A percentile compares a stretch with the other conserved stretches of the same genome.
Evolutionary conservation across 768 basidiomycete genomes (phyloP).

Genomic region (Hirschioporus abietinus): DNA sequence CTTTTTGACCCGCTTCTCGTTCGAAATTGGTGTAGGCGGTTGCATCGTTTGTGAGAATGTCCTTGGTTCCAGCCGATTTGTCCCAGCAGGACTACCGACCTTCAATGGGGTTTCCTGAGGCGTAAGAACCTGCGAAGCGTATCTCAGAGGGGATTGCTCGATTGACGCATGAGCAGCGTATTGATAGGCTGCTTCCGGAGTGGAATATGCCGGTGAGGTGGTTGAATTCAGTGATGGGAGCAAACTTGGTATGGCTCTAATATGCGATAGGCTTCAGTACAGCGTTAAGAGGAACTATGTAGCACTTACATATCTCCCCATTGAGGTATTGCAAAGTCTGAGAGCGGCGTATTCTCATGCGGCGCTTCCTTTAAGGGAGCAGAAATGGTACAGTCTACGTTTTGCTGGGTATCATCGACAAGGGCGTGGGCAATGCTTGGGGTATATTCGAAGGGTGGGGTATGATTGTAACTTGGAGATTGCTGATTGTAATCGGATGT

Average conservation of each 20-base stretch:
- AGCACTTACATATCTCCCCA: neutral
- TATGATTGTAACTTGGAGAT: neutral
- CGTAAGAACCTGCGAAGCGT: neutral
- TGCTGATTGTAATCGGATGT: too few relatives aligned
- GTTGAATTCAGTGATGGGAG: neutral
- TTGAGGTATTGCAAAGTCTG: neutral
- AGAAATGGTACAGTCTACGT: neutral
- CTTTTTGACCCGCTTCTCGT: neutral
- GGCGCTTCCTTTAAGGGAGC: neutral
- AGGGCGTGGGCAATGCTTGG: neutral
- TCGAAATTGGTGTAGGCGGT: neutral
- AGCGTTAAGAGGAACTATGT: neutral
- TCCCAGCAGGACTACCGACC: neutral
- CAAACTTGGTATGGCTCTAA: neutral
- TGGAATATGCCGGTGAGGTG: neutral
- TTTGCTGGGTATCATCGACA: neutral
- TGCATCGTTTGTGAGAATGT: neutral
- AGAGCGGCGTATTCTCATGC: neutral
- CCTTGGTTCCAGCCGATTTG: neutral
- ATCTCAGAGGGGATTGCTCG: neutral
- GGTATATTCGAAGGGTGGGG: neutral
- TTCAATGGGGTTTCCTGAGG: neutral
- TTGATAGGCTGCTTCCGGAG: neutral
- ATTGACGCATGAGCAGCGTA: neutral
- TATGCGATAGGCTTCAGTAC: neutral